Evolutionary conservation across 495 filamentous ascomycete species (phyloP), one percentile per base, ranked within the genome.

Genomic region (Penicillium paradoxum): DNA sequence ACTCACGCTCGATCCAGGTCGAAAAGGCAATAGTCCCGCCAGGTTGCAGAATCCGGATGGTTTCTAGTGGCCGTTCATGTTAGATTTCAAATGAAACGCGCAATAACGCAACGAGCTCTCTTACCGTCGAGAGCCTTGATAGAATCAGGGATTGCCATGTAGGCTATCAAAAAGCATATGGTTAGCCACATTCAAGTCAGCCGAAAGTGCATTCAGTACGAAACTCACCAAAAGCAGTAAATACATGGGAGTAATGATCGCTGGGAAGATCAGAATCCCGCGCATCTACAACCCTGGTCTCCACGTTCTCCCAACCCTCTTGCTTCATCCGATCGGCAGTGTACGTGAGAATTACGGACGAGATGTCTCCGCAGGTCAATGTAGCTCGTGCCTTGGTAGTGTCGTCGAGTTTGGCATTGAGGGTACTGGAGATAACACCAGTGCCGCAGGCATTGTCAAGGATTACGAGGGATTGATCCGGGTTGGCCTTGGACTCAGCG

Each of bases 371-470:
- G 18, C 66, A 73, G 4, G 65, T 69, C 42, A 76, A 41, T 7
- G 62, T 53, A 59, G 63, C 60, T 6, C 49, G 57, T 2, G 47
- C 36, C 33, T 66, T 65, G n/a, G 42, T 44, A 8, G 54, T 10
- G 3, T 51, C 47, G 22, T 60, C 56, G 8, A 76, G 36, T 8
- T 57, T 51, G 2, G 43, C 25, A 15, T 72, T 50, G 7, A 75
- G 60, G 4, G 56, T 45, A 17, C 58, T 62, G 7, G 70, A 66
- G 15, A 74, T 55, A 34, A 76, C 59, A 0, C 71, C 72, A 22
- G 71, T 69, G n/a, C 73, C 72, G 41, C 71, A 76, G 4, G 68
- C 73, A 51, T 70, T 69, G 34, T 76, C 73, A 15, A 76, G 50
- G 14, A 75, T 58, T 10, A 66, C 54, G 1, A 68, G 55, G n/a